Conservation (phyloP, 78 protist genomes). For the Dictyostelium capitatum region DNA sequence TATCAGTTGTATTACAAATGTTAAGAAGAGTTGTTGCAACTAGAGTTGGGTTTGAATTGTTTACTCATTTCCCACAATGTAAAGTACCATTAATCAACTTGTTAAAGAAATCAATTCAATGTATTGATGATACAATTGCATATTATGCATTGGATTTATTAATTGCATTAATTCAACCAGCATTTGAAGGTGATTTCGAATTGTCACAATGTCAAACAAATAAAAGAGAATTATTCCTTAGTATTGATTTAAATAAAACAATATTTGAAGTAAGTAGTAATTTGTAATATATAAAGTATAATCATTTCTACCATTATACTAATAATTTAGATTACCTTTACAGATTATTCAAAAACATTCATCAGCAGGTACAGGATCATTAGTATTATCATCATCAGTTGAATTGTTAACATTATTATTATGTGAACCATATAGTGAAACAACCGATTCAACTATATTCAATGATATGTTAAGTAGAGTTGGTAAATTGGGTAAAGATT, state of each 20-base stretch:
- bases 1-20: slow-evolving; percentile 67
- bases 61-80: slow-evolving; percentile 78
- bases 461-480: slow-evolving; percentile 54
- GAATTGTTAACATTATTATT: slow-evolving; percentile 89
- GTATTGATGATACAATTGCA: slow-evolving; percentile 68
- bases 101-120: slow-evolving; percentile 53
- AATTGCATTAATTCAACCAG: slow-evolving; percentile 65
- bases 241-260: slow-evolving; percentile 62
- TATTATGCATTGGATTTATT: slow-evolving; percentile 62
- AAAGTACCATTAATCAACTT: slow-evolving; percentile 64
- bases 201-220: slow-evolving; percentile 59
- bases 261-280: slow-evolving; percentile 40
- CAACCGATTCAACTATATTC: slow-evolving; percentile 87
- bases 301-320: too few relatives aligned
- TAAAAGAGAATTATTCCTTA: slow-evolving; percentile 49
- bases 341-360: slow-evolving; percentile 71
- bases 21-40: slow-evolving; percentile 67
- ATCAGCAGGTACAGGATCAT: slow-evolving; percentile 87
- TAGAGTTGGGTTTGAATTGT: slow-evolving; percentile 79
- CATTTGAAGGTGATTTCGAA: slow-evolving; percentile 67
- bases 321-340: too few relatives aligned
- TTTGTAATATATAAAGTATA: too few relatives aligned
- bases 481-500: slow-evolving; percentile 75
- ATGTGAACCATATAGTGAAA: slow-evolving; percentile 91
- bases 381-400: slow-evolving; percentile 76